phyloP scores from a whole-genome alignment of 2,329 filamentous ascomycete genomes.

The Exophiala lecanii-corni region DNA sequence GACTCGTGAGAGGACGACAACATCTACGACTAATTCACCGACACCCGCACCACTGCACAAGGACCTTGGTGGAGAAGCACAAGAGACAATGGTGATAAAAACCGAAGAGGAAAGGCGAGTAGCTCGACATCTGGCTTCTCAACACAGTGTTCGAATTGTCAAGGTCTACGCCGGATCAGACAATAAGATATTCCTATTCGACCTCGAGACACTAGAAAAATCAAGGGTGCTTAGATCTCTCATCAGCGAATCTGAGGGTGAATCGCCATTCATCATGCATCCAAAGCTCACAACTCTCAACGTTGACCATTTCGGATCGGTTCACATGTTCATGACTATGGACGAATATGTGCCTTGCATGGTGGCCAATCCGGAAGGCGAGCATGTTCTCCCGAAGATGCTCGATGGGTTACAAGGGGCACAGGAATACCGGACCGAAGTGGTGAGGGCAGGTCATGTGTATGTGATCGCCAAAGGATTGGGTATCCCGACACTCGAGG shows the following conservation, averaged over 20 bases:
- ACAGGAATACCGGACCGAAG: conserved; percentile 14
- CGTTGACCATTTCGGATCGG: conserved; percentile 15
- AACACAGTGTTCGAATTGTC: conserved; percentile 8
- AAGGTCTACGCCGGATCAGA: conserved; percentile 17
- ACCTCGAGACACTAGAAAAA: conserved; percentile 16
- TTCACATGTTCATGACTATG: conserved; percentile 17
- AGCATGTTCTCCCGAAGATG: conserved; percentile 9
- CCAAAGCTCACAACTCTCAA: conserved; percentile 16
- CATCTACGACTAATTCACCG: too few relatives aligned
- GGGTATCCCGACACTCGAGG: conserved; percentile 10
- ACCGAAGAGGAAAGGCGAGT: conserved; percentile 11
- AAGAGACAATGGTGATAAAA: too few relatives aligned
- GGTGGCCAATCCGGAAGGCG: conserved; percentile 6
- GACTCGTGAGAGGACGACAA: background rate
- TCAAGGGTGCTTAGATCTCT: conserved; percentile 16
- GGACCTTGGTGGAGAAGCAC: too few relatives aligned
- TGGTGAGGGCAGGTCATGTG: conserved; percentile 10
- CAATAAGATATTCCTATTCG: conserved; percentile 12
- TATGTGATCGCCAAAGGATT: conserved; percentile 19
- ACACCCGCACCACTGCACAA: too few relatives aligned
- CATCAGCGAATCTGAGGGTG: conserved; percentile 5
- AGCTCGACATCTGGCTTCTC: background rate
- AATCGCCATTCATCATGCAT: conserved; percentile 22
- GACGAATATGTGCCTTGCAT: conserved; percentile 21
- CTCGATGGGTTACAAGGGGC: conserved; percentile 8